A percentile compares a stretch with the other conserved stretches of the same genome.
Evolutionary conservation across 1,284 basidiomycete genomes (phyloP).

Genomic region (Cystobasidiaceae sp.): DNA sequence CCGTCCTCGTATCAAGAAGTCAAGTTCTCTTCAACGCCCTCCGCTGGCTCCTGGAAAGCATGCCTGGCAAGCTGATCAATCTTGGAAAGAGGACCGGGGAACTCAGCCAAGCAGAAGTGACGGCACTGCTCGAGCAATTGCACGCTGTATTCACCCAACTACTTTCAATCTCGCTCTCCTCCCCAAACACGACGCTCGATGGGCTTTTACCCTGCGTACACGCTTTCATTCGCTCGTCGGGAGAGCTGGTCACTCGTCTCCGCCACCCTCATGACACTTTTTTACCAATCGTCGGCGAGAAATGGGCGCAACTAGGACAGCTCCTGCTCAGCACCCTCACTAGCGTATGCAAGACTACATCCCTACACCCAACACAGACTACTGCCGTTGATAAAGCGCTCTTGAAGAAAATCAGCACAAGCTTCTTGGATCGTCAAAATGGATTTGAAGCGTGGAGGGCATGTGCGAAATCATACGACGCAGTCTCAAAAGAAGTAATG

Average conservation of each 20-base stretch:
- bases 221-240: slow-evolving; percentile 10
- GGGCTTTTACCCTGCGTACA: slow-evolving; percentile 10
- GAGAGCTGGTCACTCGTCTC: neutral
- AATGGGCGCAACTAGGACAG: slow-evolving; percentile 8
- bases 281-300: neutral
- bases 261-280: neutral
- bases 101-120: no score
- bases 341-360: neutral
- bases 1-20: neutral
- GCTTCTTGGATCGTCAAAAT: neutral
- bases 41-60: no score
- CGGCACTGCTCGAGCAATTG: neutral
- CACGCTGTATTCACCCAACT: neutral
- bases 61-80: slow-evolving; percentile 1
- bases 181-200: slow-evolving; percentile 1
- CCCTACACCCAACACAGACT: neutral
- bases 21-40: neutral
- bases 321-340: neutral
- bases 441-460: neutral
- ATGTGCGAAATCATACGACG: neutral
- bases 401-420: neutral
- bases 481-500: neutral
- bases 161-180: neutral
- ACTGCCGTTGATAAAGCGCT: neutral
- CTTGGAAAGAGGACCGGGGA: no score